Evolutionary conservation across 345 rosid species (phyloP).

Genomic region (Populus tremula): DNA sequence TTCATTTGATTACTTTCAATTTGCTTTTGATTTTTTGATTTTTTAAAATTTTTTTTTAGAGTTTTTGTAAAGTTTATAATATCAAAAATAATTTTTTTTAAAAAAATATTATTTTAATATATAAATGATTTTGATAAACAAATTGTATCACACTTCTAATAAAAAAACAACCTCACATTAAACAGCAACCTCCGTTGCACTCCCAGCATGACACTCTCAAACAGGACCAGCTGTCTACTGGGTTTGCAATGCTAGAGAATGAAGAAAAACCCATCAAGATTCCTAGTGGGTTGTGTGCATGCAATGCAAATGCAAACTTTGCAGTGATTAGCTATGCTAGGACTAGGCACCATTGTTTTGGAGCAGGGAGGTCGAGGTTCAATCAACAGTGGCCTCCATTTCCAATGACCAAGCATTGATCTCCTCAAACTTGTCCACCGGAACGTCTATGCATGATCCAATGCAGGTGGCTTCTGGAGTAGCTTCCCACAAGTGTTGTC

Average conservation of each 20-base stretch:
- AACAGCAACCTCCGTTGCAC: no score
- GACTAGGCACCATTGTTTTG: not conserved
- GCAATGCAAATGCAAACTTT: no score
- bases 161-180: no score
- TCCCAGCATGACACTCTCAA: no score
- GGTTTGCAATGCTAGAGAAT: not conserved
- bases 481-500: constrained; percentile 18
- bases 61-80: no score
- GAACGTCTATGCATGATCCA: not conserved
- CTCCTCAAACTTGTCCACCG: constrained; percentile 36
- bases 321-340: not conserved
- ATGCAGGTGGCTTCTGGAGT: not conserved
- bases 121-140: no score
- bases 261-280: not conserved
- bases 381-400: constrained; percentile 34
- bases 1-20: no score
- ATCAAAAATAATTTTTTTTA: no score
- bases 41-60: no score
- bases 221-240: not conserved
- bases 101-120: no score
- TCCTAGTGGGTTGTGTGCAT: not conserved
- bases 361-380: constrained; percentile 34
- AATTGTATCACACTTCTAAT: no score
- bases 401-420: constrained; percentile 36
- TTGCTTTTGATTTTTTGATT: no score